These are phyloP conservation scores for Alternaria infectoria DNA, from an alignment of 2,329 filamentous ascomycete genomes.

Conservation along the genomic window DNA sequence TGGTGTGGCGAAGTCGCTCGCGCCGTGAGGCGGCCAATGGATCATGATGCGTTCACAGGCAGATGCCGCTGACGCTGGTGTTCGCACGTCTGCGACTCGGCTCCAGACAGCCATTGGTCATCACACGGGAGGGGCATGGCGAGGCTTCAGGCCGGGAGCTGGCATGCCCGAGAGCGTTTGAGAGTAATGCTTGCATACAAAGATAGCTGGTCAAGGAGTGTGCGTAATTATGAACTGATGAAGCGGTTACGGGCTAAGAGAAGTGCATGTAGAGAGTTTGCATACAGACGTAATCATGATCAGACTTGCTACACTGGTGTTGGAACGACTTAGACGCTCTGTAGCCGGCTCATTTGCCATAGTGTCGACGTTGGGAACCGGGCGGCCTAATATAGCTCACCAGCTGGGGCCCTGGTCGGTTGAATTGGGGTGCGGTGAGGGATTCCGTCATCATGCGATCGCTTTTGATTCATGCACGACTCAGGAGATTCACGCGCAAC, in stretches of 20 bases:
- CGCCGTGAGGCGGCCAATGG: slow-evolving; percentile 14
- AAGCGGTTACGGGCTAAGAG: neutral
- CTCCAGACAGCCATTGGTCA: neutral
- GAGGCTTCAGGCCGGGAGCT: neutral
- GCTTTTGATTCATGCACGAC: slow-evolving; percentile 21
- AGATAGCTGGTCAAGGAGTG: neutral
- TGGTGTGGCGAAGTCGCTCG: slow-evolving; percentile 20
- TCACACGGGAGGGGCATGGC: neutral
- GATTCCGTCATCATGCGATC: slow-evolving; percentile 27
- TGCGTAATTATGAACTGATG: neutral
- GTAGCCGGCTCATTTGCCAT: slow-evolving; percentile 20
- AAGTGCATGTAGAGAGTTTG: slow-evolving; percentile 9
- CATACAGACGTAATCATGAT: slow-evolving; percentile 16
- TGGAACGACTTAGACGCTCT: slow-evolving; percentile 11
- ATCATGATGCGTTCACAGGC: slow-evolving; percentile 3
- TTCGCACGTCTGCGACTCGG: neutral
- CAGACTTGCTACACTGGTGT: slow-evolving; percentile 4
- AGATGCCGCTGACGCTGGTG: neutral
- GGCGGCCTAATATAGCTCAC: slow-evolving; percentile 29
- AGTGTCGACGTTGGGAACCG: slow-evolving; percentile 28
- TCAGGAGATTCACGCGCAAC: slow-evolving; percentile 22
- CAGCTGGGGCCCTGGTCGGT: slow-evolving; percentile 15
- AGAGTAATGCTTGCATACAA: neutral
- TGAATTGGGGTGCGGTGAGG: slow-evolving; percentile 10
- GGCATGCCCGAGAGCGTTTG: neutral